phyloP scores from a whole-genome alignment of 345 rosid species.

The Euclidium syriacum region DNA sequence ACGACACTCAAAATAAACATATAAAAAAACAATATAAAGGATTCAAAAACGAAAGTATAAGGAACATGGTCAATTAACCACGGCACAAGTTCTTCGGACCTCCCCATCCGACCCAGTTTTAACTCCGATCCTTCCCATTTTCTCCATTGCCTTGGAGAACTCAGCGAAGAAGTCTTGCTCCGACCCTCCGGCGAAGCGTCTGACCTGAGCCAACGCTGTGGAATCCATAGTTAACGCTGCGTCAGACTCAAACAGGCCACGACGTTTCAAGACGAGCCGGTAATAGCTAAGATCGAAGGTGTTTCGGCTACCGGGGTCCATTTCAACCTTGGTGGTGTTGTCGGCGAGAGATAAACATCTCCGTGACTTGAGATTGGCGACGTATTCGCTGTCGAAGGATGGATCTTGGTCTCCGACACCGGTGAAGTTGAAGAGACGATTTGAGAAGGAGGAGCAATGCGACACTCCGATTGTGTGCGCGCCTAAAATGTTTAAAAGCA shows the following conservation, averaged over 20 bases:
- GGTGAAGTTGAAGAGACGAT: conserved; percentile 61
- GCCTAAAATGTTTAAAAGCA: conserved; percentile 36
- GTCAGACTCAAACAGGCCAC: conserved; percentile 73
- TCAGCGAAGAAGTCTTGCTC: conserved; percentile 41
- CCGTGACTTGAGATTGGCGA: conserved; percentile 49
- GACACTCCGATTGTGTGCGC: conserved; percentile 73
- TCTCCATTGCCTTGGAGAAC: conserved; percentile 63
- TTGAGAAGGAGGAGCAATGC: conserved; percentile 57
- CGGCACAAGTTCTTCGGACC: conserved; percentile 54
- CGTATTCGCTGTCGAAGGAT: conserved; percentile 59
- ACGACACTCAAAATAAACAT: too few species aligned
- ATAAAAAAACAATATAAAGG: neutral
- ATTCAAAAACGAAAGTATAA: neutral
- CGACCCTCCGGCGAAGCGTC: conserved; percentile 48
- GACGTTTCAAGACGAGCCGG: conserved; percentile 44
- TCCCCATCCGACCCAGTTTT: conserved; percentile 61
- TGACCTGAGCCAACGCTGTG: conserved; percentile 36
- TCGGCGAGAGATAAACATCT: conserved; percentile 50
- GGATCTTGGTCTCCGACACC: conserved; percentile 64
- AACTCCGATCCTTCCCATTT: conserved; percentile 56
- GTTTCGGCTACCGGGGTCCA: conserved; percentile 76
- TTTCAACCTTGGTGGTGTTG: conserved; percentile 54
- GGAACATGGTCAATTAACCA: conserved; percentile 32
- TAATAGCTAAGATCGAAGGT: conserved; percentile 71
- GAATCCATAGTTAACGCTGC: conserved; percentile 51